Evolutionary conservation across 495 filamentous ascomycete species (phyloP), one percentile per base, ranked within the genome.

Genomic region (Penicillium dipodomyicola): DNA sequence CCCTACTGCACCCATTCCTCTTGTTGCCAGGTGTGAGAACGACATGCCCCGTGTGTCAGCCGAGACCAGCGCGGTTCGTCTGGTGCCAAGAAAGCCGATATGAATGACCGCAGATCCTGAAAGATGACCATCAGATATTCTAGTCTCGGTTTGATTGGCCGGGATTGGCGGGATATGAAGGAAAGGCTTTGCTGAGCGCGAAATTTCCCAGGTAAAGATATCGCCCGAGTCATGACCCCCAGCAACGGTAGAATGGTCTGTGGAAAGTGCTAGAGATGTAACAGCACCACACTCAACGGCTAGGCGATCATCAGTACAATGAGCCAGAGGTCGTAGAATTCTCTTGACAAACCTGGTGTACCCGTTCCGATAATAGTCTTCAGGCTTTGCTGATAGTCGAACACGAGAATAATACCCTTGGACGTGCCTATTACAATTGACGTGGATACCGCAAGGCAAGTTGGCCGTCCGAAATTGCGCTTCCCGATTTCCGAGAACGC

Each of bases 181-280:
- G 63, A 99, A 99, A 3, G 92, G 94, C 41, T 86, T 82, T 4
- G 90, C 85, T 23, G 88, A 83, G 44, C 86, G 81, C 19, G 85
- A 82, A 25, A 94, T 85, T 65, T 99, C 94, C 94, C 94, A 99
- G 2, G 93, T 97, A 63, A 96, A 99, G 17, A 99, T 97, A 67
- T 86, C 85, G 14, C 94, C 94, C 59, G 85, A 89, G 12, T 85
- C 85, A 80, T 99, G 94, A 3, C 94, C 94, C 43, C 85, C 88
- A 32, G 91, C 94, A 62, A 97, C 80, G 15, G 91, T 96, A 7
- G 89, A 86, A 70, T 97, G 89, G 64, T 99, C 94, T 43, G 92
- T 93, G 27, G 94, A 96, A 53, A 97, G 83, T 6, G 92, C 91
- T 51, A 99, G 75, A 20, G 94, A 82, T 8, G 91, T 93, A 43